Evolutionary conservation across 73 alveolate genomes (phyloP).

Genomic region (Paramecium caudatum): DNA sequence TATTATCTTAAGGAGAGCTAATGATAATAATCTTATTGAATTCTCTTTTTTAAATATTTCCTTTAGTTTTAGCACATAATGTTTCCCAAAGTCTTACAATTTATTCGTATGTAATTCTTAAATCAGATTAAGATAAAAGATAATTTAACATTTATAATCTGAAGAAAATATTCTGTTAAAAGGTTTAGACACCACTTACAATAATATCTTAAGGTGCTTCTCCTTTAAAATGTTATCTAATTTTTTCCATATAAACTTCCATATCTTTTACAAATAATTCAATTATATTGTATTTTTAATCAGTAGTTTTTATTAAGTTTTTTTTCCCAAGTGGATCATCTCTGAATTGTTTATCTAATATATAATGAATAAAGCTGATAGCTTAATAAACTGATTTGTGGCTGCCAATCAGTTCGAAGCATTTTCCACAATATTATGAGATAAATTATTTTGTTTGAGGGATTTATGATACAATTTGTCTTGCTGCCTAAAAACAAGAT

Average conservation of each 20-base stretch:
- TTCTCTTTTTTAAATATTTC: constrained; percentile 42
- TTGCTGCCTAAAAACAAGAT: constrained; percentile 52
- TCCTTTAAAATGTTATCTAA: constrained; percentile 36
- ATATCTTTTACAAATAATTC: constrained; percentile 58
- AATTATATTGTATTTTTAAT: constrained; percentile 38
- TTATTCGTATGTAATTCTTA: constrained; percentile 33
- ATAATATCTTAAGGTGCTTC: constrained; percentile 7
- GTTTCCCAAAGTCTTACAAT: constrained; percentile 57
- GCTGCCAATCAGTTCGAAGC: constrained; percentile 53
- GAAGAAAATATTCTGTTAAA: background rate
- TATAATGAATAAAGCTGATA: constrained; percentile 48
- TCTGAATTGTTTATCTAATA: constrained; percentile 28
- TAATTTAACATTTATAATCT: constrained; percentile 56
- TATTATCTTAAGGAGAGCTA: background rate
- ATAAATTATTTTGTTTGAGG: constrained; percentile 15
- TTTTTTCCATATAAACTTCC: constrained; percentile 66
- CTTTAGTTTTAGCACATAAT: constrained; percentile 40
- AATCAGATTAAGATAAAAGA: background rate
- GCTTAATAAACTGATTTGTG: constrained; percentile 60
- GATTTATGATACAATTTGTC: background rate
- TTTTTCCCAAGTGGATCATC: constrained; percentile 57
- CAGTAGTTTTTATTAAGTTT: constrained; percentile 7
- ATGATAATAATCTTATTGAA: constrained; percentile 20
- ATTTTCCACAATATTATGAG: background rate
- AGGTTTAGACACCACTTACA: constrained; percentile 21